A percentile compares a stretch with the other conserved stretches of the same genome.
phyloP scores from a whole-genome alignment of 73 alveolate genomes.

The Paramecium pentaurelia region DNA sequence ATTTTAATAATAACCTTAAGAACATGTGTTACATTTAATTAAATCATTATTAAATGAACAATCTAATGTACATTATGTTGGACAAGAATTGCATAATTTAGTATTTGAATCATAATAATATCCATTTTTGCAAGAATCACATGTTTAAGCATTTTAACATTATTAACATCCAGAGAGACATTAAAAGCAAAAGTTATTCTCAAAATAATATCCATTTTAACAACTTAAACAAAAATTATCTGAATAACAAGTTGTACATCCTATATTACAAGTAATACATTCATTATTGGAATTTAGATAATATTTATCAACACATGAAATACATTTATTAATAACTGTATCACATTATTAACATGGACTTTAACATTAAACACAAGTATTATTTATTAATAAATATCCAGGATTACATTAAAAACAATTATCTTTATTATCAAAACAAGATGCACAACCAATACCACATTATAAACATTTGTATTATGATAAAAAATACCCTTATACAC shows the following conservation, averaged over 20 bases:
- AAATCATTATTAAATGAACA: not conserved
- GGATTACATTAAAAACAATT: not conserved
- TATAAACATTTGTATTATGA: not conserved
- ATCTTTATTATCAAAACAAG: not conserved
- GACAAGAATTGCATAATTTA: not conserved
- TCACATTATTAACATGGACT: not conserved
- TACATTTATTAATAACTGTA: not conserved
- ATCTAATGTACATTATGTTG: not conserved
- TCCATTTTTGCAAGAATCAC: not conserved
- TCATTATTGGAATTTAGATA: not conserved
- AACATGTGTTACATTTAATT: not conserved
- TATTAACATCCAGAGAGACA: not conserved
- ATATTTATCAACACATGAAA: not conserved
- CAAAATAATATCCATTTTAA: not conserved
- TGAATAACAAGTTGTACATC: not conserved
- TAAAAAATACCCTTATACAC: not conserved
- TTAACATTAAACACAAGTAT: not conserved
- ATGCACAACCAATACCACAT: not conserved
- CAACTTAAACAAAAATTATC: not conserved
- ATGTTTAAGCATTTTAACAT: not conserved
- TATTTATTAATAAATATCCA: not conserved
- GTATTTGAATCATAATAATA: not conserved
- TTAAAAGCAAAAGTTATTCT: not conserved
- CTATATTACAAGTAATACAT: not conserved
- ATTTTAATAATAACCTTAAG: not conserved